Base-by-base conservation (phyloP, 2,329 filamentous ascomycete species). In the Lasiodiplodia theobromae region DNA sequence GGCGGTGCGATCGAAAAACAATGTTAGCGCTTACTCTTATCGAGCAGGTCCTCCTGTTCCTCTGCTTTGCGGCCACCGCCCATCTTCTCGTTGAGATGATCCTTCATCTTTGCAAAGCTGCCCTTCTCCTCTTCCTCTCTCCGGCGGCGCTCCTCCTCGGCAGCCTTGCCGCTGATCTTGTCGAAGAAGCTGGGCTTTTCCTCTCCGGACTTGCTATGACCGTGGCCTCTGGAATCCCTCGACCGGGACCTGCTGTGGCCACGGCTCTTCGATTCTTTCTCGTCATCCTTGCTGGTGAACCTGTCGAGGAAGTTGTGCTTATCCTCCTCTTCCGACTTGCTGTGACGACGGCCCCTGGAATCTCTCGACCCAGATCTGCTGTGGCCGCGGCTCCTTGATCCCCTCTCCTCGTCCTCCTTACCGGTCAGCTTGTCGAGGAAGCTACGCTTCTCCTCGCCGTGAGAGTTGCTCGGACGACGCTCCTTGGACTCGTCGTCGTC, bases 131-230 rank as follows among this genome's bases (percentile, higher is more conserved):
- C 58, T 38, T 68, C 58, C 31, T 68, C 58, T 8, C 38, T 44
- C 12, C 60, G 51, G 18, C 60, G 51, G 40, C 67, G 67, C 31
- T 64, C 67, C 28, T 68, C 67, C 40, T 64, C 51, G 8, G 49
- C 67, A 31, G 66, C 66, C 58, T 65, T 64, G 37, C 67, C 67
- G 34, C 49, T 56, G 49, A 68, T 64, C 51, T 68, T 68, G 37
- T 68, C 67, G 31, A 68, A 60, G 57, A 68, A 68, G 56, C 49
- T 68, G 31, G 66, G 66, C 44, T 68, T 60, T 14, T 68, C 65
- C 40, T 58, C 44, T 21, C 62, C 54, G 12, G 49, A 53, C 57
- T 23, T 63, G 47, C 56, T 63, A 16, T 28, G 49, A 52, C 53
- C 21, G 57, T 54, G 60, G 56, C 56, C n/a, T 28, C 53, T 56